Base-by-base conservation (phyloP, 2,329 filamentous ascomycete genomes). In the Leptoxyphium fumago region DNA sequence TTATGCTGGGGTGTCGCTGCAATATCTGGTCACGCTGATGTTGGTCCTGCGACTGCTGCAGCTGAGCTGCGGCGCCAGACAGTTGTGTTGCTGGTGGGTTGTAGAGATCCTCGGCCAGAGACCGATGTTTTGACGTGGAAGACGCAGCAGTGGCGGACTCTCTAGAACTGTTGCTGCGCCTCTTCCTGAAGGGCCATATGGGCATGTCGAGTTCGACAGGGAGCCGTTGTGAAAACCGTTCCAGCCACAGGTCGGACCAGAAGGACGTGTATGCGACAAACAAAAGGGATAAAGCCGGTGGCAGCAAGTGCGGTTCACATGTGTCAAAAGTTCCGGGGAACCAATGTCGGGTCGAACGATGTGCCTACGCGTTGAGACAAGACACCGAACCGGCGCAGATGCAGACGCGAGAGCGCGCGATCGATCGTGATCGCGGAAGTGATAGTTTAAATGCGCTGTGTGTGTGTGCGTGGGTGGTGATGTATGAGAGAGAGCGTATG, bases 181-280 rank as follows among this genome's bases (percentile, higher is more conserved):
- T 80, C 66, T 74, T 80, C 58, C 81, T 78, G 64, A 93, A 94
- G 48, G 80, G 84, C 86, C 85, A 93, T 64, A 88, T 69, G 61
- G 80, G 77, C 84, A 89, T 89, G 55, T 53, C 59, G 58, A 43
- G 21, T 26, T 26, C 21, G 21, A 26, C 21, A 26, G 7, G 21
- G 21, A 26, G 7, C 21, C 21, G 21, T 26, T 26, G 7, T 26
- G 21, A 7, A 26, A 26, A 26, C 21, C 21, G 21, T 26, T 26
- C 21, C 21, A 26, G 21, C 21, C 21, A 7, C 21, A 7, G 21
- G 7, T 26, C 21, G 21, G 21, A 26, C 21, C 21, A 26, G 21
- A 26, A 7, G 21, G 21, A 26, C 3, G 21, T n/a, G 21, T 26
- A 26, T 26, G 21, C 21, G 21, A 26, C 21, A 26, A 26, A 26